Evolutionary conservation across 345 rosid species (phyloP).

Genomic region (Salix dunnii): DNA sequence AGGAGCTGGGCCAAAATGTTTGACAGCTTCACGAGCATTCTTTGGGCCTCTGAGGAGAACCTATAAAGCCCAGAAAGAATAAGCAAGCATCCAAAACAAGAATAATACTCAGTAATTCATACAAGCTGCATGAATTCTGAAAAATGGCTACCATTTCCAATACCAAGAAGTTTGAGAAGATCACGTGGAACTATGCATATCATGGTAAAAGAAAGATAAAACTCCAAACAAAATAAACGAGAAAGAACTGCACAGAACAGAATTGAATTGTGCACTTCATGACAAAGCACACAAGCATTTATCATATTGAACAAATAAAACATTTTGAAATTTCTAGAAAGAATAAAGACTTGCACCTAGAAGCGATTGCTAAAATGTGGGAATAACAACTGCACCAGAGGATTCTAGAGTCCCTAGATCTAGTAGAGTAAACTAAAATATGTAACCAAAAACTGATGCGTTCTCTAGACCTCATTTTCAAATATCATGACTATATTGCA

Average conservation of each 20-base stretch:
- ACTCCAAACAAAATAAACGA: not conserved
- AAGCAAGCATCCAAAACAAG: too few species aligned
- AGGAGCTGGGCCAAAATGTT: conserved; percentile 96
- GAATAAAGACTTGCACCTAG: too few species aligned
- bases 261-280: not conserved
- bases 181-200: not conserved
- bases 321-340: too few species aligned
- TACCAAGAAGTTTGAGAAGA: not conserved
- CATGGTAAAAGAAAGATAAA: not conserved
- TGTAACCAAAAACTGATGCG: too few species aligned
- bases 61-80: conserved; percentile 20
- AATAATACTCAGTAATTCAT: not conserved
- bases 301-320: too few species aligned
- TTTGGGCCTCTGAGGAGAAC: conserved; percentile 93
- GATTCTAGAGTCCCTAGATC: too few species aligned
- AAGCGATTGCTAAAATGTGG: too few species aligned
- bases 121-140: not conserved
- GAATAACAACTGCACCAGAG: too few species aligned
- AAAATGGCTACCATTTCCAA: not conserved
- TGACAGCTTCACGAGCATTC: conserved; percentile 92
- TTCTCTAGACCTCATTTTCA: too few species aligned
- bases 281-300: not conserved
- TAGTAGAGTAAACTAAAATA: too few species aligned
- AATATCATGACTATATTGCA: too few species aligned
- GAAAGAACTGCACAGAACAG: not conserved